Percentiles rank a stretch among this genome's conserved stretches.
These are phyloP conservation scores for Lablab purpureus DNA, from an alignment of 306 rosid species.

Conservation along the genomic window DNA sequence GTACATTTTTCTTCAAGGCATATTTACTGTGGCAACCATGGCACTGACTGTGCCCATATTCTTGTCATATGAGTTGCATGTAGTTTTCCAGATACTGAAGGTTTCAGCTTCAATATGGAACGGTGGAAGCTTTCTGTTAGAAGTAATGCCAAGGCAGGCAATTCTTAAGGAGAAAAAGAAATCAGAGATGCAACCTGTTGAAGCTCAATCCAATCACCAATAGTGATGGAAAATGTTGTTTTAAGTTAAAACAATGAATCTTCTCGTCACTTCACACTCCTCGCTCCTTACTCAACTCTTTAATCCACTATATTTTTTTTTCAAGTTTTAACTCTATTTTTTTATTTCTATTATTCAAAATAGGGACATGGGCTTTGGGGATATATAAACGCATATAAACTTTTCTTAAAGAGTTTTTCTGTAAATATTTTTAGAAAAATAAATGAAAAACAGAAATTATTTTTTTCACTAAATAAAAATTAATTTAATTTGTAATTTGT, in stretches of 20 bases:
- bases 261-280: constrained; percentile 8
- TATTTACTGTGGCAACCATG: constrained; percentile 87
- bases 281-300: constrained; percentile 25
- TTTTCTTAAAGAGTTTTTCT: no score
- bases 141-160: constrained; percentile 95
- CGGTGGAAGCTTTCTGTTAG: constrained; percentile 92
- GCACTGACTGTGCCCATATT: constrained; percentile 91
- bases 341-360: not conserved
- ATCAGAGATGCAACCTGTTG: constrained; percentile 56
- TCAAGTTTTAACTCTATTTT: constrained; percentile 2
- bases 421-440: no score
- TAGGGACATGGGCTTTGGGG: not conserved
- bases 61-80: constrained; percentile 76
- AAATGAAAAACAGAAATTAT: no score
- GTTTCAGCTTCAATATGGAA: constrained; percentile 89
- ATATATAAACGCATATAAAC: not conserved
- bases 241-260: not conserved
- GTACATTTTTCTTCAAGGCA: constrained; percentile 79
- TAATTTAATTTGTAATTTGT: no score
- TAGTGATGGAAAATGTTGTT: constrained; percentile 19
- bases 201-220: constrained; percentile 41
- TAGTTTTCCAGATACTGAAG: constrained; percentile 81
- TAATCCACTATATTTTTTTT: not conserved
- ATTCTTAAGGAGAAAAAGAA: constrained; percentile 89
- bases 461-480: no score